Conservation (phyloP, 257 asterid species). For the Solanum lignicaule region DNA sequence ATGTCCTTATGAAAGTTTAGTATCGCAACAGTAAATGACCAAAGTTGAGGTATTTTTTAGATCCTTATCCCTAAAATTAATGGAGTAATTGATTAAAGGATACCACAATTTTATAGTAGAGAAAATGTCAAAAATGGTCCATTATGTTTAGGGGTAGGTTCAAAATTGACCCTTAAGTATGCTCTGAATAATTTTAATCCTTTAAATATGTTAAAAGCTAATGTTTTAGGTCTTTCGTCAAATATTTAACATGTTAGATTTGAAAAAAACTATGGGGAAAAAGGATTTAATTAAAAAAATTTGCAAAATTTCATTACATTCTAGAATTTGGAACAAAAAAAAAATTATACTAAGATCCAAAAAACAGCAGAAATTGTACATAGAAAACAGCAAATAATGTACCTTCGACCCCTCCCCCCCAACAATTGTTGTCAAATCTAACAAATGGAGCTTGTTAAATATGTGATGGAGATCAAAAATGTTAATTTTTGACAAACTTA, state of each 20-base stretch:
- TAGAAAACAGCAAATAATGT: neutral
- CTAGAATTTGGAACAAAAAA: neutral
- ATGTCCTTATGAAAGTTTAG: too few relatives aligned
- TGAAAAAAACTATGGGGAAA: neutral
- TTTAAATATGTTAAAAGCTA: neutral
- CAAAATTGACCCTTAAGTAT: neutral
- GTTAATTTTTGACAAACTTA: neutral
- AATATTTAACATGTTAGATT: neutral
- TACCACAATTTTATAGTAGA: neutral
- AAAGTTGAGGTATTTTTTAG: too few relatives aligned
- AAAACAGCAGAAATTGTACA: neutral
- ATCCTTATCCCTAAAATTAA: too few relatives aligned
- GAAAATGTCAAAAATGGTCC: neutral
- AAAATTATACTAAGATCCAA: neutral
- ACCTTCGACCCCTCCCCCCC: neutral
- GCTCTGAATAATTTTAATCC: neutral
- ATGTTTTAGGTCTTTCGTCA: neutral
- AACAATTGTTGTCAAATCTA: neutral
- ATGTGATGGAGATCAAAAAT: neutral
- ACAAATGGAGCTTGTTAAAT: neutral
- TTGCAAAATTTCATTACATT: fast-evolving
- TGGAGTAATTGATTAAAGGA: neutral
- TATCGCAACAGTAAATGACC: too few relatives aligned
- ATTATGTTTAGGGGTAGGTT: neutral
- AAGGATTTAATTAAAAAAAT: neutral